A percentile compares a stretch with the other conserved stretches of the same genome.
Evolutionary conservation across 2,329 filamentous ascomycete species (phyloP).

Genomic region (Chaetomiaceae sp.): DNA sequence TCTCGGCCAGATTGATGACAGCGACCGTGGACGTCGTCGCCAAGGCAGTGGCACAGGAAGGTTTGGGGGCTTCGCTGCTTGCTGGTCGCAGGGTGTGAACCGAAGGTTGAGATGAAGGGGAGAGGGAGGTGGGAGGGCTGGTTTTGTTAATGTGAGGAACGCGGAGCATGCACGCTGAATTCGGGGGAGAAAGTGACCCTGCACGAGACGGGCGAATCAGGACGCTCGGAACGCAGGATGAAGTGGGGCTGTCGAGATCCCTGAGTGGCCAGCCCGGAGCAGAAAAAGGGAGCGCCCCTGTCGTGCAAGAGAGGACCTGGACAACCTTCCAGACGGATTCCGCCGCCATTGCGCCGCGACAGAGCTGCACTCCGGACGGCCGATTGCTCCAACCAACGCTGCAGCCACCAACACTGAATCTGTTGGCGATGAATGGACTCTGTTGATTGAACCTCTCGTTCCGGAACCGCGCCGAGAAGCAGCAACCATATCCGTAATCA

Average conservation of each 20-base stretch:
- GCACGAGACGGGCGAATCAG: constrained; percentile 20
- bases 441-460: too few species aligned
- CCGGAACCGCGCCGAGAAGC: too few species aligned
- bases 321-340: not conserved
- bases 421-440: not conserved
- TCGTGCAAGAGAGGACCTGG: constrained; percentile 4
- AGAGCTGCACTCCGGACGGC: not conserved
- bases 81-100: constrained; percentile 22
- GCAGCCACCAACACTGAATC: not conserved
- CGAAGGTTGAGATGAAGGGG: constrained; percentile 24
- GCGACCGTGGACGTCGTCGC: constrained; percentile 13
- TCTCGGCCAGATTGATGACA: constrained; percentile 3
- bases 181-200: constrained; percentile 22
- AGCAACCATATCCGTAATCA: too few species aligned
- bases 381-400: not conserved
- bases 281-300: not conserved
- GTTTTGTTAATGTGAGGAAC: constrained; percentile 29
- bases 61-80: constrained; percentile 16
- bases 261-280: constrained; percentile 12
- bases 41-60: constrained; percentile 17
- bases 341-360: not conserved
- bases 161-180: constrained; percentile 24
- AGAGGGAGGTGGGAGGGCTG: constrained; percentile 25
- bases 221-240: constrained; percentile 2
- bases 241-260: constrained; percentile 20